Conservation (phyloP, 192 early-diverging fungal species). For the Coemansia sp. region DNA sequence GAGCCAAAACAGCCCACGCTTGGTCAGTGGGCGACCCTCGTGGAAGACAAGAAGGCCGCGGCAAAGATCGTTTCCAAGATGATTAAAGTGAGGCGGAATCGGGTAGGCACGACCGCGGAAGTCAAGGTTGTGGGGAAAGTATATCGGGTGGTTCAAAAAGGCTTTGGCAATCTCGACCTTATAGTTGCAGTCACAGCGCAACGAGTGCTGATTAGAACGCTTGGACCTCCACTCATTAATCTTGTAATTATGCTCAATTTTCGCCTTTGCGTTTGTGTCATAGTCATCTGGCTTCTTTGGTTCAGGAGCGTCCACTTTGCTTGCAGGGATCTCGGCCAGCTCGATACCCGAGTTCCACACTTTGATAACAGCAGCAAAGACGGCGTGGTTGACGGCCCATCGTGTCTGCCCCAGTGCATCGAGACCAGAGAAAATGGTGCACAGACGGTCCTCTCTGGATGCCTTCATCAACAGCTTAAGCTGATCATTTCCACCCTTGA, state of each 20-base stretch:
- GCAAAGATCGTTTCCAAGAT: constrained; percentile 94
- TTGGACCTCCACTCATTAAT: constrained; percentile 61
- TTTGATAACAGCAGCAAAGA: constrained; percentile 76
- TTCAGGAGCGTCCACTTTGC: constrained; percentile 45
- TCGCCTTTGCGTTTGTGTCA: constrained; percentile 61
- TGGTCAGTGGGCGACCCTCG: constrained; percentile 74
- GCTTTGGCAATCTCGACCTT: constrained; percentile 92
- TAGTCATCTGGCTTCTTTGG: constrained; percentile 64
- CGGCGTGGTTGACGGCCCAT: constrained; percentile 84
- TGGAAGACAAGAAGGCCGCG: constrained; percentile 90
- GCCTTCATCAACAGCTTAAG: constrained; percentile 76
- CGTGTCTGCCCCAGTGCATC: constrained; percentile 85
- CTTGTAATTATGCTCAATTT: constrained; percentile 57
- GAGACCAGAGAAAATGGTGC: constrained; percentile 68
- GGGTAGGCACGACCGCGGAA: constrained; percentile 98
- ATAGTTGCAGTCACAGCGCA: constrained; percentile 90
- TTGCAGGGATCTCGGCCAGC: constrained; percentile 74
- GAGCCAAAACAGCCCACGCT: constrained; percentile 82
- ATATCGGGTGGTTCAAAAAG: constrained; percentile 84
- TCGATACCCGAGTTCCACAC: constrained; percentile 85
- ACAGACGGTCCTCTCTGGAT: constrained; percentile 71
- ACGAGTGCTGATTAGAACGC: constrained; percentile 76
- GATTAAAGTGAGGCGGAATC: constrained; percentile 93
- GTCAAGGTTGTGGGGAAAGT: constrained; percentile 96
- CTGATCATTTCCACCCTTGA: constrained; percentile 69